Percentiles rank a stretch among this genome's conserved stretches.
Conservation (phyloP, 768 basidiomycete genomes). For the Lanmaoa pseudosensibilis region DNA sequence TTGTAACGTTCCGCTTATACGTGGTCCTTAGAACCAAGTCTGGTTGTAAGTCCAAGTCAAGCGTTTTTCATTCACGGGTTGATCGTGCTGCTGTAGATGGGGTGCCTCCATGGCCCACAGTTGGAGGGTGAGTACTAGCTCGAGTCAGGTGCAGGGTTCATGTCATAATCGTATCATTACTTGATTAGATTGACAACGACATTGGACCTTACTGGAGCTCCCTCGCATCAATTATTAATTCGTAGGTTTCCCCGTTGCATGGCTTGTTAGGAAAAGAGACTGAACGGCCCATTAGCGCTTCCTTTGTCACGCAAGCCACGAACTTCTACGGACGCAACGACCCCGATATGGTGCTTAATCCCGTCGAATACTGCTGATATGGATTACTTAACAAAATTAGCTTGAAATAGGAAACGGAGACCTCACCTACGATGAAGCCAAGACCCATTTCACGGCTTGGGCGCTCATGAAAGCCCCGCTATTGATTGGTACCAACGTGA, state of each 20-base stretch:
- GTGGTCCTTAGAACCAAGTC: conserved; percentile 48
- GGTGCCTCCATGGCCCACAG: conserved; percentile 37
- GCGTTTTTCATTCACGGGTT: conserved; percentile 6
- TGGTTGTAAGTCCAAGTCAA: conserved; percentile 54
- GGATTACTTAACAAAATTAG: conserved; percentile 29
- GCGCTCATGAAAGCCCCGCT: conserved; percentile 66
- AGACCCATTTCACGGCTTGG: conserved; percentile 72
- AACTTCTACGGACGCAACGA: conserved; percentile 68
- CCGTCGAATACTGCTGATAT: not conserved
- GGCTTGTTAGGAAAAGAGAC: not conserved
- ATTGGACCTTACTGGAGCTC: conserved; percentile 48
- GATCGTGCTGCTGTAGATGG: conserved; percentile 30
- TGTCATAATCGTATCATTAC: not conserved
- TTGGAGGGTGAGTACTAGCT: conserved; percentile 40
- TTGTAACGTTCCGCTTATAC: not conserved
- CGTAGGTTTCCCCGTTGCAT: conserved; percentile 33
- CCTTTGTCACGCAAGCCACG: conserved; percentile 60
- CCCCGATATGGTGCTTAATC: conserved; percentile 54
- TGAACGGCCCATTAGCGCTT: conserved; percentile 44
- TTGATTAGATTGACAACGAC: conserved; percentile 15
- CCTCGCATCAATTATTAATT: conserved; percentile 54
- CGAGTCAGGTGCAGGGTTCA: not conserved
- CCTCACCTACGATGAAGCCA: conserved; percentile 60
- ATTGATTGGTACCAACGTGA: conserved; percentile 59
- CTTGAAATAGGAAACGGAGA: conserved; percentile 65